These are phyloP conservation scores for Vinca minor DNA, from an alignment of 257 asterid species.

Conservation along the genomic window DNA sequence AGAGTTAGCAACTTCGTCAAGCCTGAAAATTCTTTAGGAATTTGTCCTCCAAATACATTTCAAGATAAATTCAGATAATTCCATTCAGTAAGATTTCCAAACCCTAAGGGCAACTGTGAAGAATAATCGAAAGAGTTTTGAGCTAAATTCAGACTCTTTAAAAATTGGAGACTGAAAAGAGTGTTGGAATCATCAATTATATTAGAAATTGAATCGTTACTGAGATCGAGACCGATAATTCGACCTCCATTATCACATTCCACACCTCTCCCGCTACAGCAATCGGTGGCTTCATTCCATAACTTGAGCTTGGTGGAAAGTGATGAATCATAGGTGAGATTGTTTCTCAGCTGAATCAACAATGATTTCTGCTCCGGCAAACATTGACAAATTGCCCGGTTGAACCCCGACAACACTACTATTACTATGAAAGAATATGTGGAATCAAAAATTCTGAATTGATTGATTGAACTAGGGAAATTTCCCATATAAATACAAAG, in stretches of 20 bases:
- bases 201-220: conserved; percentile 32
- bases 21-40: conserved; percentile 13
- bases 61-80: conserved; percentile 14
- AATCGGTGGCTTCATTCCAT: conserved; percentile 40
- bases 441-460: too few species aligned
- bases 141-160: conserved; percentile 18
- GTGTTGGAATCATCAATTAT: conserved; percentile 21
- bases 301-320: conserved; percentile 36
- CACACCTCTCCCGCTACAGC: conserved; percentile 52
- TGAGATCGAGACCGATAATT: conserved; percentile 45
- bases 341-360: conserved; percentile 34
- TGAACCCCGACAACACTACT: conserved; percentile 10
- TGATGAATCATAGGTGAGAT: conserved; percentile 43
- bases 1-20: conserved; percentile 14
- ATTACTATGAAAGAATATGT: too few species aligned
- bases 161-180: conserved; percentile 16
- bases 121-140: conserved; percentile 8
- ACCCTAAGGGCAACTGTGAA: conserved; percentile 6
- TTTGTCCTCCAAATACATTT: conserved; percentile 8
- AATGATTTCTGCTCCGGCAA: conserved; percentile 28
- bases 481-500: too few species aligned
- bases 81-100: conserved; percentile 7
- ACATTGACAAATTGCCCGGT: conserved; percentile 18
- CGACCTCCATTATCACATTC: conserved; percentile 31
- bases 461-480: too few species aligned